Conservation (phyloP, 129 eudicot genomes). For the Flaveria linearis region DNA sequence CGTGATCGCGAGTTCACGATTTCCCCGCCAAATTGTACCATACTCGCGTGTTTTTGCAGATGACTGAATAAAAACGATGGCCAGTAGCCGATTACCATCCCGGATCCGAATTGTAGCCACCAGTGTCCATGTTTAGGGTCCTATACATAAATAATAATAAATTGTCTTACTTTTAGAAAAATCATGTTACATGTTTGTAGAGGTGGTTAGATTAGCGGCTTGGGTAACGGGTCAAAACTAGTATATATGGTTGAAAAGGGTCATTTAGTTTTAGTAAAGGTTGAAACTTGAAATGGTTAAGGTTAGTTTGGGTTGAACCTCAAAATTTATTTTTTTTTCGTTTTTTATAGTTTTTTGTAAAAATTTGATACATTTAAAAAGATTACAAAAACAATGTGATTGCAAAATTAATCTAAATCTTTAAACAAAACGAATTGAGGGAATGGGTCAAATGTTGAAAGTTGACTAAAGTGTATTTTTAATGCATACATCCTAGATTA, state of each 20-base stretch:
- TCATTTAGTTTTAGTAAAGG: background rate
- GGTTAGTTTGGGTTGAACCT: too few species aligned
- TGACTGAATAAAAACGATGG: slow-evolving; percentile 86
- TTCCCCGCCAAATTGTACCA: slow-evolving; percentile 98
- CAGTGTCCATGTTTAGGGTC: slow-evolving; percentile 98
- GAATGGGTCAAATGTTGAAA: too few species aligned
- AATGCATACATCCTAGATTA: background rate
- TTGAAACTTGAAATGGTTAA: too few species aligned
- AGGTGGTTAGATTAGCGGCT: too few species aligned
- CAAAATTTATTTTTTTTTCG: too few species aligned
- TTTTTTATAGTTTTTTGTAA: too few species aligned
- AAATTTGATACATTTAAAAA: too few species aligned
- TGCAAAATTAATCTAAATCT: background rate
- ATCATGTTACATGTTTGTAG: background rate
- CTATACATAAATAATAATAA: slow-evolving; percentile 29
- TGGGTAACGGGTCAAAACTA: too few species aligned
- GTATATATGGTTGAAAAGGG: background rate
- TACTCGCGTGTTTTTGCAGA: slow-evolving; percentile 76
- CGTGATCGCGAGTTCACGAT: slow-evolving; percentile 73
- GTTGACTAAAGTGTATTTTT: background rate
- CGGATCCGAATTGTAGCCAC: slow-evolving; percentile 94
- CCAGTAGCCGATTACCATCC: slow-evolving; percentile 92
- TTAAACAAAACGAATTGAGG: background rate
- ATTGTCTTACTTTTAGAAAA: background rate
- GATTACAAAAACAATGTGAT: background rate